phyloP scores from a whole-genome alignment of 805 yeast species.

The Candida tibetensis region DNA sequence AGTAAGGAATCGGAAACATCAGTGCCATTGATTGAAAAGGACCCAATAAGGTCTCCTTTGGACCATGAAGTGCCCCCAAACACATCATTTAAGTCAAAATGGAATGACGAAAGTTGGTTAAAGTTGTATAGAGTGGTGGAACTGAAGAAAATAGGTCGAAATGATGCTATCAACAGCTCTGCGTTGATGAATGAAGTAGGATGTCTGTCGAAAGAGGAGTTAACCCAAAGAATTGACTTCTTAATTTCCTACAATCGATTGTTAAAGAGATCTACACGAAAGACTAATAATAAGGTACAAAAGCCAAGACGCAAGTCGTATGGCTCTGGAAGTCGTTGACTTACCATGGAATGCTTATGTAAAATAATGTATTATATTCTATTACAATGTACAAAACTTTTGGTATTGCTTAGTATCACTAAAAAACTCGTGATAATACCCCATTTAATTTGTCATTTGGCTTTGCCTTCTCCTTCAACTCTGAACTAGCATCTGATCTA shows the following conservation, averaged over 20 bases:
- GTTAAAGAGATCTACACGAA: not conserved
- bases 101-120: conserved; percentile 34
- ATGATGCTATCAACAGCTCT: conserved; percentile 28
- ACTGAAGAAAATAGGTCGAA: conserved; percentile 23
- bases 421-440: conserved; percentile 57
- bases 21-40: not conserved
- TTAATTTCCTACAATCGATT: conserved; percentile 11
- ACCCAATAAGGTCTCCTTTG: not conserved
- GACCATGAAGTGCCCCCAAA: not conserved
- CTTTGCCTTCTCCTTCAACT: conserved; percentile 41
- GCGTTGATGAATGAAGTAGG: conserved; percentile 25
- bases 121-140: conserved; percentile 27
- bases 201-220: conserved; percentile 26
- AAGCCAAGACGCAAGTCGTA: too few species aligned
- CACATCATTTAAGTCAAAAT: conserved; percentile 7
- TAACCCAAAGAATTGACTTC: conserved; percentile 30
- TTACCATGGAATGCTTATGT: too few species aligned
- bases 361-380: conserved; percentile 1
- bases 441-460: conserved; percentile 39
- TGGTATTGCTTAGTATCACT: conserved; percentile 4
- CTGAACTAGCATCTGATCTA: conserved; percentile 59
- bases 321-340: too few species aligned
- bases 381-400: not conserved
- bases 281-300: not conserved
- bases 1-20: too few species aligned